Conservation (phyloP, 352 stramenopile species). For the Pythium aphanidermatum region DNA sequence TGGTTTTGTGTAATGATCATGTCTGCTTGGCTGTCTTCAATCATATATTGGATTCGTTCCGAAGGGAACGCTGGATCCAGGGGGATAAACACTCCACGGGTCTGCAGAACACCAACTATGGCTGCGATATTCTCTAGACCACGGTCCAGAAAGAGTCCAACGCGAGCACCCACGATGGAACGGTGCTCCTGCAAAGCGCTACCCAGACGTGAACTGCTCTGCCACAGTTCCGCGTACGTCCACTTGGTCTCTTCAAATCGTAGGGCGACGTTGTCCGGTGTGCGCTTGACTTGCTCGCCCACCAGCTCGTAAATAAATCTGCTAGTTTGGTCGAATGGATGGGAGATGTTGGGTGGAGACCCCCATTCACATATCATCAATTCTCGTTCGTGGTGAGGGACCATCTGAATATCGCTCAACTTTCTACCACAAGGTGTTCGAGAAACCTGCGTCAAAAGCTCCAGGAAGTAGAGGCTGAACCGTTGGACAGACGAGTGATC, state of each 20-base stretch:
- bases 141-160: constrained; percentile 39
- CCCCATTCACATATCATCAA: constrained; percentile 29
- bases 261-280: constrained; percentile 23
- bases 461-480: constrained; percentile 35
- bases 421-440: neutral
- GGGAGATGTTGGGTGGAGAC: neutral
- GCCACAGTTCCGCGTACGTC: constrained; percentile 39
- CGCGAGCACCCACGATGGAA: constrained; percentile 13
- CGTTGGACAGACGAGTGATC: constrained; percentile 25
- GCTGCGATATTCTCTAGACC: constrained; percentile 35
- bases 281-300: constrained; percentile 22
- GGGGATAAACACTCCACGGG: constrained; percentile 33
- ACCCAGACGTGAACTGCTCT: constrained; percentile 19
- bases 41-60: constrained; percentile 45
- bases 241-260: constrained; percentile 32
- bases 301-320: constrained; percentile 37
- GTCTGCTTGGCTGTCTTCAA: constrained; percentile 30
- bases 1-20: constrained; percentile 35
- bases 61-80: constrained; percentile 41
- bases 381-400: constrained; percentile 21
- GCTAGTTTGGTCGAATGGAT: neutral
- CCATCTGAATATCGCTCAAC: constrained; percentile 28
- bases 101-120: constrained; percentile 34
- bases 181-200: constrained; percentile 4
- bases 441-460: constrained; percentile 29